Conservation (phyloP, 495 filamentous ascomycete genomes). For the Thermochaetoides thermophila region DNA sequence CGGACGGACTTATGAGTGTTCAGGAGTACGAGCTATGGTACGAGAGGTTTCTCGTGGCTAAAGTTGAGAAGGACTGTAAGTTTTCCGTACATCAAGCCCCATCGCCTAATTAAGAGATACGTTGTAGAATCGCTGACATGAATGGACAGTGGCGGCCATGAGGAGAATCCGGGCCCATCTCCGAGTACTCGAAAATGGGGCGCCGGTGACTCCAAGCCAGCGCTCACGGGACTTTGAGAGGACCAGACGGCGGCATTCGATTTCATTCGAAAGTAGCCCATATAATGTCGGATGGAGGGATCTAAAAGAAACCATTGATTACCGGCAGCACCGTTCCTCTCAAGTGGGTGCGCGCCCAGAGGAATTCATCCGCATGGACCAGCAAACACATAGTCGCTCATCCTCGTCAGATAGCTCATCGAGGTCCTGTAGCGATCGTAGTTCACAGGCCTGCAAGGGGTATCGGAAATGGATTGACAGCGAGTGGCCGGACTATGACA, state of each 20-base stretch:
- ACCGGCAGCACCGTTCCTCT: slow-evolving; percentile 2
- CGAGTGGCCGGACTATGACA: slow-evolving; percentile 6
- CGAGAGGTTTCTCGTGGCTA: slow-evolving; percentile 12
- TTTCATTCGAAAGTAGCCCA: not conserved
- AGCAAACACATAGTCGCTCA: slow-evolving; percentile 5
- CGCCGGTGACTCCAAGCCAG: slow-evolving; percentile 3
- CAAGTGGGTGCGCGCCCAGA: slow-evolving; percentile 7
- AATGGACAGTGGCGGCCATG: slow-evolving; percentile 4
- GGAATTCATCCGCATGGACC: slow-evolving; percentile 8
- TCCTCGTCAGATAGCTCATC: slow-evolving; percentile 2
- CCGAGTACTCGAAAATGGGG: slow-evolving; percentile 7
- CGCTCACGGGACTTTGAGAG: slow-evolving; percentile 6
- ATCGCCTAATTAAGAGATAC: not conserved
- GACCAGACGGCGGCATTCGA: slow-evolving; percentile 3
- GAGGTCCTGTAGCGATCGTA: slow-evolving; percentile 2
- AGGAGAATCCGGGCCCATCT: slow-evolving; percentile 11
- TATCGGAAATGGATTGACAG: slow-evolving; percentile 2
- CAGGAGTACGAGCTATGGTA: slow-evolving; percentile 12
- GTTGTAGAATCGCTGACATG: not conserved
- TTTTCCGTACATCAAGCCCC: not conserved
- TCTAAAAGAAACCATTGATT: slow-evolving; percentile 4
- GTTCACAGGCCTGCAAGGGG: slow-evolving; percentile 3
- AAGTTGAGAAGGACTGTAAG: slow-evolving; percentile 13
- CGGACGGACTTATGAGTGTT: slow-evolving; percentile 5
- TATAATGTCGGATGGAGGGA: slow-evolving; percentile 1